A percentile compares a stretch with the other conserved stretches of the same genome.
Evolutionary conservation across 768 basidiomycete genomes (phyloP).

Genomic region (Kwoniella sp.): DNA sequence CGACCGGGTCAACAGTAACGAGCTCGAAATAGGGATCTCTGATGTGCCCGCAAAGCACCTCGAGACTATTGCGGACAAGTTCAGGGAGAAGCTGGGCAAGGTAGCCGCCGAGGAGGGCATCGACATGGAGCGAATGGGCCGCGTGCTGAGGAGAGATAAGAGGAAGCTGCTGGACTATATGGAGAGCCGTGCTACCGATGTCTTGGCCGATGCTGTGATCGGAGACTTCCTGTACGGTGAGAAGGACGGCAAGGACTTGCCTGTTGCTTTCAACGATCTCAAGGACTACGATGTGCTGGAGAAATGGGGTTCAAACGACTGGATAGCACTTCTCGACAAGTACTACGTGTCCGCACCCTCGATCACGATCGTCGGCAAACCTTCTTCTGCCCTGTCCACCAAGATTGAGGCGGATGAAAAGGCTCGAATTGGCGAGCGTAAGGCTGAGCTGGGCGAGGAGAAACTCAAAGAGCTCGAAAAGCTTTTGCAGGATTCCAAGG

Average conservation of each 20-base stretch:
- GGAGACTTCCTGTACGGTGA: constrained; percentile 80
- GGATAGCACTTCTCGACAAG: constrained; percentile 69
- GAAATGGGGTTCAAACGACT: constrained; percentile 68
- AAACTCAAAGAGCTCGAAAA: constrained; percentile 69
- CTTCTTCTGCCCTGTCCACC: constrained; percentile 76
- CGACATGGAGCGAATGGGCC: constrained; percentile 83
- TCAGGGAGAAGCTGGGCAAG: constrained; percentile 64
- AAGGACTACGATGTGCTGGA: constrained; percentile 64
- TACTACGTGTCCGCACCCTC: constrained; percentile 71
- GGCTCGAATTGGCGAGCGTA: constrained; percentile 66
- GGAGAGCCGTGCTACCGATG: constrained; percentile 40
- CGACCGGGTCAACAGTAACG: constrained; percentile 64
- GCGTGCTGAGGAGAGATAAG: constrained; percentile 81
- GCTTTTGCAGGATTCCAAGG: constrained; percentile 74
- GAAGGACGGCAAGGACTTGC: constrained; percentile 73
- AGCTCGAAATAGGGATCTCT: constrained; percentile 71
- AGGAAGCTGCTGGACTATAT: constrained; percentile 60
- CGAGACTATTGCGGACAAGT: constrained; percentile 63
- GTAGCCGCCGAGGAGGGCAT: constrained; percentile 66
- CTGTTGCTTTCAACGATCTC: constrained; percentile 70
- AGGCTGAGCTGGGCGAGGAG: constrained; percentile 66
- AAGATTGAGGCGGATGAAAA: constrained; percentile 78
- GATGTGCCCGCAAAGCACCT: constrained; percentile 80
- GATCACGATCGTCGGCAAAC: constrained; percentile 76
- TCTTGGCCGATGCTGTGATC: constrained; percentile 40